Evolutionary conservation across 1,139 yeast species (phyloP), one percentile per base, ranked within the genome.

Genomic region (Pneumocystis canis): DNA sequence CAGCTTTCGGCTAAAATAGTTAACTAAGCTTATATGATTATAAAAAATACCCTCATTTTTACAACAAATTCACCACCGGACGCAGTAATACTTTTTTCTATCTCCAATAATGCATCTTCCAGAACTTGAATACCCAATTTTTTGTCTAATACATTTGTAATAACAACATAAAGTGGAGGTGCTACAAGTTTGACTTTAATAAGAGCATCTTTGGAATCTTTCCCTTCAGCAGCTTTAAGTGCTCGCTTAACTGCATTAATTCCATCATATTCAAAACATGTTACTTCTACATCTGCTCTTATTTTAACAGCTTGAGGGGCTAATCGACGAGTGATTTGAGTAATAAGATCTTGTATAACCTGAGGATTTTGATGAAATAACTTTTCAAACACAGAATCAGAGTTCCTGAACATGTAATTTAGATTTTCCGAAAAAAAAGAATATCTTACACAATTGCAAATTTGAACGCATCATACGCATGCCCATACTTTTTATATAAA

Each of bases 291-390:
- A 75, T 92, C 98, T 33, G 98, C 96, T 76, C 98, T 87, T 73
- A 94, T 87, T 78, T 92, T 94, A 71, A 89, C 89, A 57, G 97
- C 96, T 78, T 92, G 97, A 66, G 98, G 98, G 58, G 98, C 92
- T 74, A 92, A 82, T 76, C 97, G 86, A 76, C 95, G 85, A 64
- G 94, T 82, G 71, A 92, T 90, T 61, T 69, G 70, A 31, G 65
- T 65, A 60, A 66, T 62, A 39, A 69, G 65, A 59, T 69, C 71
- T 14, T 68, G 68, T 41, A 70, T 61, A 31, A 70, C 65, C 47
- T 75, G 72, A 41, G 70, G 65, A 40, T 89, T 81, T 60, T 95
- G 89, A n/a, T 87, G 79, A 64, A 78, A 82, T 67, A 89, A 77
- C 64, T 82, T 89, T 68, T 87, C 95, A 77, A 92, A 92, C 63